These are phyloP conservation scores for Claviceps maximensis DNA, from an alignment of 2,329 filamentous ascomycete species.

Conservation along the genomic window DNA sequence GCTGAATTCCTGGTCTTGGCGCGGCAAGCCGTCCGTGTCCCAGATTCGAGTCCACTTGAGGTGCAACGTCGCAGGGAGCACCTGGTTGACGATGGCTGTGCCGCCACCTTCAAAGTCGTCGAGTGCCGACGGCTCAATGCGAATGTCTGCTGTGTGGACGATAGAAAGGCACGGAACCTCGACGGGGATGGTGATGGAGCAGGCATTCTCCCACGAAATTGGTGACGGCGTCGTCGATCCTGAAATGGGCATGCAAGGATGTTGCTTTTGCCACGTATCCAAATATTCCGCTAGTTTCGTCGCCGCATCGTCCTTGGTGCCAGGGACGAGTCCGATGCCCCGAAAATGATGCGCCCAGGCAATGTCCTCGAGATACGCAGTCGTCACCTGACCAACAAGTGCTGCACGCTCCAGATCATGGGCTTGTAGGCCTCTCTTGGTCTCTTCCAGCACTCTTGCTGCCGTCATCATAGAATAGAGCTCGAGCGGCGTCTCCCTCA, in stretches of 20 bases:
- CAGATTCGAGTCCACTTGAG: conserved; percentile 50
- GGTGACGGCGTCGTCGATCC: neutral
- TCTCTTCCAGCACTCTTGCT: conserved; percentile 29
- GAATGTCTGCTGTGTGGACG: conserved; percentile 65
- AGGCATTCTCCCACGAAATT: conserved; percentile 19
- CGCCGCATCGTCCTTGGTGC: conserved; percentile 20
- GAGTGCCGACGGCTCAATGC: conserved; percentile 29
- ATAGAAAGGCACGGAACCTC: conserved; percentile 75
- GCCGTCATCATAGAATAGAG: conserved; percentile 35
- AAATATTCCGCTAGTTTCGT: conserved; percentile 17
- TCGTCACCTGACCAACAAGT: conserved; percentile 38
- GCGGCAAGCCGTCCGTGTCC: conserved; percentile 33
- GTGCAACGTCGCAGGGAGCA: conserved; percentile 48
- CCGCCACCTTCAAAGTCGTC: conserved; percentile 21
- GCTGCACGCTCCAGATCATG: conserved; percentile 43
- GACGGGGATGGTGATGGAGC: conserved; percentile 75
- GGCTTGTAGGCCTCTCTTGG: conserved; percentile 29
- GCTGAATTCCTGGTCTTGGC: conserved; percentile 55
- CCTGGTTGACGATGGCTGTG: conserved; percentile 47
- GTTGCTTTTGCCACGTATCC: conserved; percentile 18
- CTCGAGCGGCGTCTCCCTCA: conserved; percentile 27
- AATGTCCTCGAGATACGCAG: conserved; percentile 30
- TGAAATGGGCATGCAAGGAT: conserved; percentile 16
- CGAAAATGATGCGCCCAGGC: conserved; percentile 36
- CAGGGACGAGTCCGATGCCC: conserved; percentile 31